Conservation (phyloP, 345 rosid genomes). For the Garcia nutans region DNA sequence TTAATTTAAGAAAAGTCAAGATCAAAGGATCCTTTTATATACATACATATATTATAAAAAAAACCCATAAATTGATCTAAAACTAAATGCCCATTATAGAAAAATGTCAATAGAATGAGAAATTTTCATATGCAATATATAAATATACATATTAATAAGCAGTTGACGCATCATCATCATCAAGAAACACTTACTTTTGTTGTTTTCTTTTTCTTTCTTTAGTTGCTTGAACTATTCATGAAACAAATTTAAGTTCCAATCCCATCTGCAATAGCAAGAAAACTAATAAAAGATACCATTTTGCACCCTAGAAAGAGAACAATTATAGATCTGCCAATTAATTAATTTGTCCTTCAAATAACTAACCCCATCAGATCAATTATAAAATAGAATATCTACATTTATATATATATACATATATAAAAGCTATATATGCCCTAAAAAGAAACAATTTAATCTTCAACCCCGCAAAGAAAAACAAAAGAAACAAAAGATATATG, state of each 20-base stretch:
- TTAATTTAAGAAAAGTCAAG: constrained; percentile 9
- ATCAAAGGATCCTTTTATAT: constrained; percentile 14
- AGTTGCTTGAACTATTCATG: neutral
- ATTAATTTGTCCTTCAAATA: neutral
- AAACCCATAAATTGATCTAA: constrained; percentile 17
- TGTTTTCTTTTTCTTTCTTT: neutral
- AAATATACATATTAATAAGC: no score
- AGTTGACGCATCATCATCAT: neutral
- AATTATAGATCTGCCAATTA: constrained; percentile 38
- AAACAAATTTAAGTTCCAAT: neutral
- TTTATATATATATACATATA: neutral
- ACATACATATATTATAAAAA: neutral
- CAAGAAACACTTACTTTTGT: neutral
- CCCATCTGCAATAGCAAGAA: constrained; percentile 1
- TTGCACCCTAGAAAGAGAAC: constrained; percentile 21
- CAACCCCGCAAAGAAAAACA: neutral
- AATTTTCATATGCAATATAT: neutral
- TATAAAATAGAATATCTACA: neutral
- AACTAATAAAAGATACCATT: neutral
- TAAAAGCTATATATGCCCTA: neutral
- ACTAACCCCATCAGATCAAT: constrained; percentile 5
- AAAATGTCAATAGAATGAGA: neutral
- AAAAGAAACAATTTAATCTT: neutral
- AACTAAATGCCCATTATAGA: constrained; percentile 1
- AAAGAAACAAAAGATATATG: neutral